phyloP scores from a whole-genome alignment of 371 early-diverging fungal species.

The Mucor plumbeus region DNA sequence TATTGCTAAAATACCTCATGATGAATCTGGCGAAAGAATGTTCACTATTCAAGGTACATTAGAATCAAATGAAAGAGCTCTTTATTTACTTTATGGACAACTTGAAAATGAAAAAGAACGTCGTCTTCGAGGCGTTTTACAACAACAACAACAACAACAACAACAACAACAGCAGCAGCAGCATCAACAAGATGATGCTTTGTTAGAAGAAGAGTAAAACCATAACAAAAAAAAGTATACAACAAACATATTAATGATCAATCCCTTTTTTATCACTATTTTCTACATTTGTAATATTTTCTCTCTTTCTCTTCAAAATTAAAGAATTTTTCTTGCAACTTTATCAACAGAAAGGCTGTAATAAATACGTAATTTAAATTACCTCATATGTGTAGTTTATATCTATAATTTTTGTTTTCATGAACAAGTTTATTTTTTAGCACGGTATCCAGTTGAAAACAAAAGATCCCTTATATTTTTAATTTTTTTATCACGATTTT shows the following conservation, averaged over 20 bases:
- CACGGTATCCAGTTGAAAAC: too few species aligned
- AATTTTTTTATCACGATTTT: too few species aligned
- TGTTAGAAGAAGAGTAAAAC: constrained; percentile 38
- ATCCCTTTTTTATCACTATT: not conserved
- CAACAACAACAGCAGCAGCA: constrained; percentile 3
- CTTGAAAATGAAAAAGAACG: constrained; percentile 88
- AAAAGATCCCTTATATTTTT: too few species aligned
- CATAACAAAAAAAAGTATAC: constrained; percentile 10
- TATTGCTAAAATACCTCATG: constrained; percentile 81
- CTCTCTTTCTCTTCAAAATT: not conserved
- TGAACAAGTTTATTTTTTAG: too few species aligned
- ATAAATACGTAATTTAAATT: constrained; percentile 6
- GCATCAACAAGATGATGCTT: constrained; percentile 33
- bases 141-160: constrained; percentile 2
- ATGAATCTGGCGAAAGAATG: constrained; percentile 80
- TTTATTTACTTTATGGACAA: constrained; percentile 88
- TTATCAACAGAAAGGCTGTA: not conserved
- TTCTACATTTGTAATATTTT: constrained; percentile 11
- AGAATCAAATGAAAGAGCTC: constrained; percentile 87
- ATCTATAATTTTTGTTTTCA: too few species aligned
- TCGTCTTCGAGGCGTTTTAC: constrained; percentile 56
- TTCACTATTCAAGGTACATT: constrained; percentile 89
- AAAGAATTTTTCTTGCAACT: not conserved
- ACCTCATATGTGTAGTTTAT: too few species aligned
- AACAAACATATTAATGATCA: constrained; percentile 6